phyloP scores from a whole-genome alignment of 371 early-diverging fungal species.

The Apophysomyces variabilis region DNA sequence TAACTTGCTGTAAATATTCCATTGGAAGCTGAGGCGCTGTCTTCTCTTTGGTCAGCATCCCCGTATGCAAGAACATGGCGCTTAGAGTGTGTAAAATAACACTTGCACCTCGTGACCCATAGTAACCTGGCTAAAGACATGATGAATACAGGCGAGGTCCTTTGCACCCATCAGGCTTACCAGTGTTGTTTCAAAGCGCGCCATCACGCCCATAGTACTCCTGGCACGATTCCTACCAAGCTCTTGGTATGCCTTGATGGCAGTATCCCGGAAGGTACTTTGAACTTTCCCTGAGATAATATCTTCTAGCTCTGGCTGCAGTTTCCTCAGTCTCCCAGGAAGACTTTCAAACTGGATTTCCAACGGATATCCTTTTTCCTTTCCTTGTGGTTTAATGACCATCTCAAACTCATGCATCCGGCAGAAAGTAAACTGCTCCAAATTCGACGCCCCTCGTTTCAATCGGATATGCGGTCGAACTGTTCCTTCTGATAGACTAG shows the following conservation, averaged over 20 bases:
- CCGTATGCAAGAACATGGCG: conserved; percentile 33
- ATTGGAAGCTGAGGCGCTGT: conserved; percentile 49
- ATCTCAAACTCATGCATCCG: conserved; percentile 53
- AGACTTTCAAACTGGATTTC: conserved; percentile 48
- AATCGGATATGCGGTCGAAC: background rate
- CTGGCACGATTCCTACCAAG: conserved; percentile 54
- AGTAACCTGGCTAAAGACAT: conserved; percentile 57
- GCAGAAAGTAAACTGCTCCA: conserved; percentile 49
- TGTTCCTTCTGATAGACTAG: background rate
- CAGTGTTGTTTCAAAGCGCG: conserved; percentile 43
- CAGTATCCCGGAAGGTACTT: conserved; percentile 43
- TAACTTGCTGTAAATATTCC: conserved; percentile 62
- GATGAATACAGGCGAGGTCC: background rate
- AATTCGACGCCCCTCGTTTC: background rate
- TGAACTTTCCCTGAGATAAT: conserved; percentile 35
- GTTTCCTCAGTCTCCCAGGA: conserved; percentile 27
- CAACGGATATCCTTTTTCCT: conserved; percentile 39
- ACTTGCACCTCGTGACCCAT: conserved; percentile 54
- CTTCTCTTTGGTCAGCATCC: conserved; percentile 31
- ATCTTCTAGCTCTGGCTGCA: conserved; percentile 34
- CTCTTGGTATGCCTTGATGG: conserved; percentile 41
- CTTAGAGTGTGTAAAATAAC: conserved; percentile 39
- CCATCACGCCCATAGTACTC: conserved; percentile 44
- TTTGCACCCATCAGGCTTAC: conserved; percentile 17
- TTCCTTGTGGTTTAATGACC: conserved; percentile 48